phyloP scores from a whole-genome alignment of 2,329 filamentous ascomycete species.

The Teratosphaeria zuluensis region DNA sequence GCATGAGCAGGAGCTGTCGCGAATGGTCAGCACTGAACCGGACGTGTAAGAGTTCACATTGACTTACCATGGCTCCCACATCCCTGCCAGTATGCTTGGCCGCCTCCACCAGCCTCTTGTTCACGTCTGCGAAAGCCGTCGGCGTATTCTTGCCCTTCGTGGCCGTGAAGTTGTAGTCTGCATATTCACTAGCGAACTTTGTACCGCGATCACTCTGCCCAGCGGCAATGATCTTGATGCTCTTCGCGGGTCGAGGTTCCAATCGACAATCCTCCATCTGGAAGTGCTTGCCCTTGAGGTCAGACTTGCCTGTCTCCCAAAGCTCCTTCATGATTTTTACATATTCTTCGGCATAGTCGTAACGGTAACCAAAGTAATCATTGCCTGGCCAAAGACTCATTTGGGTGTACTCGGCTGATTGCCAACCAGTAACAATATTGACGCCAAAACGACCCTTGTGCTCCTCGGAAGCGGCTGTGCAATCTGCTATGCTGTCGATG shows the following conservation, averaged over 20 bases:
- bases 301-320: slow-evolving; percentile 4
- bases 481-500: slow-evolving; percentile 5
- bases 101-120: slow-evolving; percentile 4
- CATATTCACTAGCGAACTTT: slow-evolving; percentile 7
- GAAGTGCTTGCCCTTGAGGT: slow-evolving; percentile 10
- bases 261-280: slow-evolving; percentile 9
- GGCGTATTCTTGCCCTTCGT: slow-evolving; percentile 7
- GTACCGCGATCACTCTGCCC: slow-evolving; percentile 6
- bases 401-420: slow-evolving; percentile 8
- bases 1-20: slow-evolving; percentile 6
- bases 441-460: slow-evolving; percentile 7
- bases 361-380: slow-evolving; percentile 7
- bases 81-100: slow-evolving; percentile 3
- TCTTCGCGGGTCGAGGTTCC: slow-evolving; percentile 3
- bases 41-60: not conserved
- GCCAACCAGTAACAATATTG: slow-evolving; percentile 11
- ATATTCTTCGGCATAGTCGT: slow-evolving; percentile 10
- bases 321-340: slow-evolving; percentile 9
- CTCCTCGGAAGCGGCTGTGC: not conserved
- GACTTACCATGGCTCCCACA: slow-evolving; percentile 4
- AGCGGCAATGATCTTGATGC: slow-evolving; percentile 7
- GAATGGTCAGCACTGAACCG: not conserved
- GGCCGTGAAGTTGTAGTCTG: slow-evolving; percentile 8
- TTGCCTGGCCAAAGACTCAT: slow-evolving; percentile 10
- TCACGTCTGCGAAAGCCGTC: slow-evolving; percentile 4